phyloP scores from a whole-genome alignment of 2,329 filamentous ascomycete genomes.

The Xylaria sp. region DNA sequence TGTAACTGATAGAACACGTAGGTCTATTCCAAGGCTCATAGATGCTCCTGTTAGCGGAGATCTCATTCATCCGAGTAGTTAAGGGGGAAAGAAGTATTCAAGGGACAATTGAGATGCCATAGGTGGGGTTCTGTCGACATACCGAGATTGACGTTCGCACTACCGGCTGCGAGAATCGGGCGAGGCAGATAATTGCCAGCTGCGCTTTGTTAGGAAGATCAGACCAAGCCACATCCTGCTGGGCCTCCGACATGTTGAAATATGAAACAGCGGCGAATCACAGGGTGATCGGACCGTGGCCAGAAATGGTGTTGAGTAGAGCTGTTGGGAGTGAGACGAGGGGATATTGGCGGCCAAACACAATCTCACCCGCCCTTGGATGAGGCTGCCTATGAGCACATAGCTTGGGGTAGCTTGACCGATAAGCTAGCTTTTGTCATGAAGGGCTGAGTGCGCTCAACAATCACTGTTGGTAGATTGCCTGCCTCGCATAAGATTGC shows the following conservation, averaged over 20 bases:
- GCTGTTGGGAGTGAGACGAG: not conserved
- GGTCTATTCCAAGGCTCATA: slow-evolving; percentile 7
- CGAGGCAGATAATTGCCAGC: slow-evolving; percentile 13
- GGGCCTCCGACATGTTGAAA: slow-evolving; percentile 3
- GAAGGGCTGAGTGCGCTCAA: not conserved
- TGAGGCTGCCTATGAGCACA: not conserved
- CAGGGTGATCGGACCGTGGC: not conserved
- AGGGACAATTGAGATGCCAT: not conserved
- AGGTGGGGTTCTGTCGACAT: not conserved
- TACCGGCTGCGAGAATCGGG: slow-evolving; percentile 21
- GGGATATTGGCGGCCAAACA: not conserved
- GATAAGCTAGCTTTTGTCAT: not conserved
- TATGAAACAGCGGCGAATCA: not conserved
- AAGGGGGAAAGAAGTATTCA: not conserved
- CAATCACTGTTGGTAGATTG: not conserved
- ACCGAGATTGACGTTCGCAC: slow-evolving; percentile 23
- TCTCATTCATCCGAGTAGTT: not conserved
- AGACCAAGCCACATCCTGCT: slow-evolving; percentile 16
- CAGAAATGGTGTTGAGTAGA: not conserved
- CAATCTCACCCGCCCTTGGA: not conserved
- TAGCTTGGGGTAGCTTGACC: not conserved
- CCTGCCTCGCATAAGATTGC: not conserved
- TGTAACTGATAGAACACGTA: slow-evolving; percentile 23
- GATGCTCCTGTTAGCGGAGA: not conserved
- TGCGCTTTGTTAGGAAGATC: slow-evolving; percentile 21